A percentile compares a stretch with the other conserved stretches of the same genome.
phyloP scores from a whole-genome alignment of 139 green algal genomes.

The Tetraselmis chui region DNA sequence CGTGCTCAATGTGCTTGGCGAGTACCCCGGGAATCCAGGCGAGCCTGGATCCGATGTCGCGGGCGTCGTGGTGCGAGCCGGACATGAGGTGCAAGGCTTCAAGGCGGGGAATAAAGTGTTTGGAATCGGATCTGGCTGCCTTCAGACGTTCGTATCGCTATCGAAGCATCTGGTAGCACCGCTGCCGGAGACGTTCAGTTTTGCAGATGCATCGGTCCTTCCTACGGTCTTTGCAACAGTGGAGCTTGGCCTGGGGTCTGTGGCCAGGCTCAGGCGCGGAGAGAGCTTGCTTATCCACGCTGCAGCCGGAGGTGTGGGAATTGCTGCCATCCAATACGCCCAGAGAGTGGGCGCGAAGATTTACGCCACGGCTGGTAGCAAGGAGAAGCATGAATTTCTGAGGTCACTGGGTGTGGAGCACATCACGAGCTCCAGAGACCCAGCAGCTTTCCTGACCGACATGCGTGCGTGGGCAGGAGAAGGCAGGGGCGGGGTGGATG shows the following conservation, averaged over 20 bases:
- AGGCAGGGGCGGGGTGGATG: slow-evolving; percentile 21
- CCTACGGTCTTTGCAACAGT: slow-evolving; percentile 20
- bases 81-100: slow-evolving; percentile 6
- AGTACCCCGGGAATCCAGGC: slow-evolving; percentile 85
- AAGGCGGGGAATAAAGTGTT: slow-evolving; percentile 61
- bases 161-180: slow-evolving; percentile 9
- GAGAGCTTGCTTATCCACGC: slow-evolving; percentile 52
- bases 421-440: slow-evolving; percentile 51
- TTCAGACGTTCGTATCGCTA: slow-evolving; percentile 59
- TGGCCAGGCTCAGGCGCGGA: slow-evolving; percentile 13
- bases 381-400: slow-evolving; percentile 58
- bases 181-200: slow-evolving; percentile 57
- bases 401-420: slow-evolving; percentile 34
- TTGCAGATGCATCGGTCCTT: slow-evolving; percentile 60
- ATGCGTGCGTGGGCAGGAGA: slow-evolving; percentile 21
- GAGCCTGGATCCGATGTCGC: slow-evolving; percentile 66
- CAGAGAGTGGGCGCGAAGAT: slow-evolving; percentile 26
- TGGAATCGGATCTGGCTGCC: slow-evolving; percentile 64
- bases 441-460: slow-evolving; percentile 43
- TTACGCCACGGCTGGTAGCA: slow-evolving; percentile 60
- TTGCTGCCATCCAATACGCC: slow-evolving; percentile 58
- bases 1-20: slow-evolving; percentile 70
- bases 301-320: slow-evolving; percentile 54
- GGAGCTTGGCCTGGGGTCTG: slow-evolving; percentile 5
- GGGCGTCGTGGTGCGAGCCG: slow-evolving; percentile 59